Evolutionary conservation across 2,329 filamentous ascomycete genomes (phyloP), one percentile per base, ranked within the genome.

Genomic region (Verticillium klebahnii): DNA sequence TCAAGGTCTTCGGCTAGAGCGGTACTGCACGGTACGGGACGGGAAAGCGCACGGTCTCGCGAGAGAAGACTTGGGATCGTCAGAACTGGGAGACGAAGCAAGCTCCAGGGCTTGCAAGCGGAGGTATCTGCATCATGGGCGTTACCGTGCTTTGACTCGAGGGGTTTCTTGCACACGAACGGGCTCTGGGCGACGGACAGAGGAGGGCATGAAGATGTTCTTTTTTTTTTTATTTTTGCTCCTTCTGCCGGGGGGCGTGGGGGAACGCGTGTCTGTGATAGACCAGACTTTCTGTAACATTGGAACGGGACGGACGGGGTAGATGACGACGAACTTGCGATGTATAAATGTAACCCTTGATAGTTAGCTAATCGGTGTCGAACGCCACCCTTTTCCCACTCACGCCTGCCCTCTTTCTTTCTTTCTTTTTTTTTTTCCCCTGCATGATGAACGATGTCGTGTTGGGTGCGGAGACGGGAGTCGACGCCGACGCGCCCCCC

Each of bases 1-100:
- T 98, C 69, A 96, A 91, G 78, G 75, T 93, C 57, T 97, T 97
- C 81, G 89, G 89, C 60, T 87, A 80, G 73, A 25, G 7, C 11
- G 7, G 9, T n/a, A n/a, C n/a, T n/a, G n/a, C 40, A 50, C 23
- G 40, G 19, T 1, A 50, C 15, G 39, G 17, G 39, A n/a, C 8
- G 11, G 3, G 40, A 8, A 14, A 50, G 8, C 40, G 23, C 40
- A n/a, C 23, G 40, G n/a, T 5, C 19, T 11, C 15, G 17, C 15
- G 17, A 8, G 39, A 45, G 23, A 50, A 9, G 40, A n/a, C 8
- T 12, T 5, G 40, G 19, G n/a, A 67, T 29, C 61, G 23, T 25
- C 56, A 15, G 29, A 29, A 15, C 40, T 50, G 45, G 55, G 52
- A 45, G 54, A 57, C 23, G 14, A 39, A 19, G 36, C 34, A 25